Evolutionary conservation across 495 filamentous ascomycete species (phyloP), one percentile per base, ranked within the genome.

Genomic region (Neurospora terricola): DNA sequence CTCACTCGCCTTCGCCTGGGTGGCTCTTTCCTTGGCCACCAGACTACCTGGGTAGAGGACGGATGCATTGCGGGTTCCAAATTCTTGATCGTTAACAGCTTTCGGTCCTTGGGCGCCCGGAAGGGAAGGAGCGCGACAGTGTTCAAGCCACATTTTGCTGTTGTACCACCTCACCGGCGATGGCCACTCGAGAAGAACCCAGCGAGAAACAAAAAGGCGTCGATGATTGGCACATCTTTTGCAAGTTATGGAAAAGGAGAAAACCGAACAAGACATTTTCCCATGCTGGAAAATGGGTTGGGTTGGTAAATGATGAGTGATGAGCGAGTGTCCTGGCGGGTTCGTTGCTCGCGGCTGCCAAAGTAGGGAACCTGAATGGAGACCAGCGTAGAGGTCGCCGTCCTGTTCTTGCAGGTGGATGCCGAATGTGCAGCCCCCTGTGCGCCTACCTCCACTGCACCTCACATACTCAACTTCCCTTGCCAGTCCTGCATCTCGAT

Each of bases 141-240:
- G 54, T 66, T 30, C 72, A 71, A 69, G 74, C 74, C 72, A 73
- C 74, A 71, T 71, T 34, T 73, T 70, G 69, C 74, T 75, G 74
- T 72, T 30, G 74, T 75, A 71, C 72, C 7, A 75, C 74, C 72
- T 42, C 34, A 72, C 54, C 54, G 54, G 54, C 27, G 27, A 66
- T 34, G 54, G 54, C 54, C 27, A 66, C 54, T 66, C 23, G 14
- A 66, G 27, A 18, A 66, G 7, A 34, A 34, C 12, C 54, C 54
- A 66, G 7, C 27, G 54, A 34, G 54, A 34, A 36, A 66, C 54
- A 34, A 30, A 12, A 36, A 16, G 27, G 27, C 14, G 27, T 66
- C 30, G 0, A 66, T 34, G 12, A 34, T 66, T 66, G 27, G 27
- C 54, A 66, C 54, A 1, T 66, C 54, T 34, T 66, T 18, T 18